Evolutionary conservation across 352 stramenopile species (phyloP), one percentile per base, ranked within the genome.

Genomic region (Globisporangium cederbergense): DNA sequence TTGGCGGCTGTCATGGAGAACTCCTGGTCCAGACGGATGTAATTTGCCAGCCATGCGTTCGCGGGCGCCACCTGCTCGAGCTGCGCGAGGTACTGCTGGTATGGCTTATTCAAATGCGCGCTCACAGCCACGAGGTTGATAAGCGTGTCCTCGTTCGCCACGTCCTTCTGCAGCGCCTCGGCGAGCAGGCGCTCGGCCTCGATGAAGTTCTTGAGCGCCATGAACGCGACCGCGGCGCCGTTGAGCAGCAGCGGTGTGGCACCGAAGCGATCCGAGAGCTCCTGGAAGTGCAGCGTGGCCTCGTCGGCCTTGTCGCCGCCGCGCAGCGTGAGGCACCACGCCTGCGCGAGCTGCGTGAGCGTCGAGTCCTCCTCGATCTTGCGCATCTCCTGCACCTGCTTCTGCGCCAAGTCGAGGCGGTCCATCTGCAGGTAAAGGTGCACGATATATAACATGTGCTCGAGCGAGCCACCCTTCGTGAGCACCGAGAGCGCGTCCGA

Each of bases 341-440:
- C 93, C 49, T 84, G 77, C 43, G 89, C 87, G 32, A 99, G 75
- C 78, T 99, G 96, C 20, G 96, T 98, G 51, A 98, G 79, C 57
- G 97, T 97, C 58, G 92, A 93, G 79, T 99, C 97, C 74, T 99
- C 97, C 73, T 99, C 97, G 28, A 91, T 90, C 63, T 83, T 78
- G 64, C 90, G 83, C 83, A 99, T 91, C 59, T 97, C 75, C 45
- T 86, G 70, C 38, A 98, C 77, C 47, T 91, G 77, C 68, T 97
- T 88, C 47, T 87, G 66, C 4, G 95, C 96, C 43, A 99, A 75
- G 74, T 99, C 97, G 6, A 94, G 38, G 10, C 97, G 89, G 73
- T 99, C 92, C 70, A 99, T 97, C 69, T 97, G 88, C 55, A 99
- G 74, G 61, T 93, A 95, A 56, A 95, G 53, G 57, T 91, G 81